Evolutionary conservation across 1,284 basidiomycete genomes (phyloP).

Genomic region (Malassezia sp.): DNA sequence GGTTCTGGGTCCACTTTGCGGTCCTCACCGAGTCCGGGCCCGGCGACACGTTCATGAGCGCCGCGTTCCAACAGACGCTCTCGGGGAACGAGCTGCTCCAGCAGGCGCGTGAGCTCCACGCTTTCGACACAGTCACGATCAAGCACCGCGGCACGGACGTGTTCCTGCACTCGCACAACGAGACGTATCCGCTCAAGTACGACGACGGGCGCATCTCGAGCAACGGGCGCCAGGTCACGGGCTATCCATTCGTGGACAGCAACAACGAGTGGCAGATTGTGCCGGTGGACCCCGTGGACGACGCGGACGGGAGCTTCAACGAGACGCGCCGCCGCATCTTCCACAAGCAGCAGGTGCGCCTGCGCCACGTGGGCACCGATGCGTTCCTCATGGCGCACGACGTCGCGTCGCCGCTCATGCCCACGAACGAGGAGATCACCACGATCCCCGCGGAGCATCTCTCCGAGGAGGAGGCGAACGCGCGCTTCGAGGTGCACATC

Average conservation of each 20-base stretch:
- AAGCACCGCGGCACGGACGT: slow-evolving; percentile 86
- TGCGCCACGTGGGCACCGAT: slow-evolving; percentile 76
- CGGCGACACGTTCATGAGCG: slow-evolving; percentile 94
- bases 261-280: slow-evolving; percentile 96
- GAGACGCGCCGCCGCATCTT: slow-evolving; percentile 78
- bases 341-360: slow-evolving; percentile 75
- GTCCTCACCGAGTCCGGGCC: slow-evolving; percentile 80
- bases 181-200: slow-evolving; percentile 82
- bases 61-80: slow-evolving; percentile 92
- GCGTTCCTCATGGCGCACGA: slow-evolving; percentile 83
- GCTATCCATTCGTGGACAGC: slow-evolving; percentile 77
- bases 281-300: slow-evolving; percentile 64
- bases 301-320: slow-evolving; percentile 48
- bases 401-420: slow-evolving; percentile 89
- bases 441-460: slow-evolving; percentile 52
- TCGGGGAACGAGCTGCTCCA: slow-evolving; percentile 79
- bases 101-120: slow-evolving; percentile 81
- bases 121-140: slow-evolving; percentile 76
- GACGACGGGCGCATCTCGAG: slow-evolving; percentile 91
- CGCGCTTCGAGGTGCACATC: slow-evolving; percentile 37
- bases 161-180: slow-evolving; percentile 81
- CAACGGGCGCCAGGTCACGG: slow-evolving; percentile 98
- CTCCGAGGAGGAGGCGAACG: slow-evolving; percentile 55
- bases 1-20: slow-evolving; percentile 93
- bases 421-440: slow-evolving; percentile 94